Evolutionary conservation across 176 grass and related monocot genomes (phyloP).

Genomic region (Carex parvula): DNA sequence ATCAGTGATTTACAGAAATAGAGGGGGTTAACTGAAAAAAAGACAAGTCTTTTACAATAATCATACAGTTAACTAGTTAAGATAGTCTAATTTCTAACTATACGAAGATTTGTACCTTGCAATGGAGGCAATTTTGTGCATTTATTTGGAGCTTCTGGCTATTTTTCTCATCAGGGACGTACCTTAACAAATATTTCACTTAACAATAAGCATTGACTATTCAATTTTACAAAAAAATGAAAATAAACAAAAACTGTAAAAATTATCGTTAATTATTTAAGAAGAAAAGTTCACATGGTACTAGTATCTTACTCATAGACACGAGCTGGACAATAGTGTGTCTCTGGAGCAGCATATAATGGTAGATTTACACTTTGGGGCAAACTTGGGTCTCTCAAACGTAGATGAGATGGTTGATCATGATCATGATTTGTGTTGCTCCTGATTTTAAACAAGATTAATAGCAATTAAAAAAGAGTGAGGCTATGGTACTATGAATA

Average conservation of each 20-base stretch:
- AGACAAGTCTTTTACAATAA: background rate
- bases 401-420: constrained; percentile 89
- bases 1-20: background rate
- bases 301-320: constrained; percentile 81
- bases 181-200: constrained; percentile 37
- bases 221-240: background rate
- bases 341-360: constrained; percentile 75
- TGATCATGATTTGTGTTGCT: constrained; percentile 99
- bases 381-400: constrained; percentile 58
- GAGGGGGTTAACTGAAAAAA: background rate
- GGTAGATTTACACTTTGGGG: constrained; percentile 72
- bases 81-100: background rate
- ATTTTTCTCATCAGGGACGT: constrained; percentile 61
- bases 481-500: too few species aligned
- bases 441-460: constrained; percentile 35
- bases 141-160: constrained; percentile 80
- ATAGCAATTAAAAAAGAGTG: constrained; percentile 9
- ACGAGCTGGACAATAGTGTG: constrained; percentile 82
- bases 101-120: constrained; percentile 53
- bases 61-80: background rate
- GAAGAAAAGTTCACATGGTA: background rate
- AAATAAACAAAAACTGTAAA: background rate
- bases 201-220: background rate
- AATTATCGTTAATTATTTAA: background rate
- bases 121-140: constrained; percentile 96